Evolutionary conservation across 306 rosid genomes (phyloP).

Genomic region (Coriaria nepalensis): DNA sequence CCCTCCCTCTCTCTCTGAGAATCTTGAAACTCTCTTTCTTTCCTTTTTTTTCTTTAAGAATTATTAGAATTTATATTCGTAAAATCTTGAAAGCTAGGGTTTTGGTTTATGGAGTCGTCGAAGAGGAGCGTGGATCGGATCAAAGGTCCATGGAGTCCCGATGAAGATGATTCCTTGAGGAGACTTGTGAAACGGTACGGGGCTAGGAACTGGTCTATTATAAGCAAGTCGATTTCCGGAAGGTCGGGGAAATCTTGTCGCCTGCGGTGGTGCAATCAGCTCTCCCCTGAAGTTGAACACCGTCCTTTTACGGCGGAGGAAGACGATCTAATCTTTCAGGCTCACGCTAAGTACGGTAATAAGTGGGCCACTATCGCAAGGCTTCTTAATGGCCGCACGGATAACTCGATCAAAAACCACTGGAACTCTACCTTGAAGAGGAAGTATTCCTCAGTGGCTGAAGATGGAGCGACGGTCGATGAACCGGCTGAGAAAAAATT

Average conservation of each 20-base stretch:
- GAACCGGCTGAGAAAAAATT: conserved; percentile 16
- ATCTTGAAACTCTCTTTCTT: neutral
- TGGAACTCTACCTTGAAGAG: conserved; percentile 55
- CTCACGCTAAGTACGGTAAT: conserved; percentile 36
- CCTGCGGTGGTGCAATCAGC: conserved; percentile 53
- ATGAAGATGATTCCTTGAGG: conserved; percentile 34
- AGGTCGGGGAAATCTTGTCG: conserved; percentile 51
- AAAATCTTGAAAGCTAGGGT: conserved; percentile 1
- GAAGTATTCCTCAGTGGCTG: conserved; percentile 19
- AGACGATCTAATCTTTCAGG: conserved; percentile 24
- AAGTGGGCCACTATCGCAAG: conserved; percentile 59
- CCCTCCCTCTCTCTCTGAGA: conserved; percentile 5
- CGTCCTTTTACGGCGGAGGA: conserved; percentile 34
- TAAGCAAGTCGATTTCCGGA: conserved; percentile 33
- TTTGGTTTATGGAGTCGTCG: conserved; percentile 15
- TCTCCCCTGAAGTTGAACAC: conserved; percentile 47
- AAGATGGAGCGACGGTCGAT: neutral
- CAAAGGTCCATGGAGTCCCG: conserved; percentile 47
- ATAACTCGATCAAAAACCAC: conserved; percentile 54
- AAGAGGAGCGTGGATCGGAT: conserved; percentile 27
- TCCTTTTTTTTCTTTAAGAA: neutral
- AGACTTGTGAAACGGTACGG: conserved; percentile 25
- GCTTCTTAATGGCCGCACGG: conserved; percentile 48
- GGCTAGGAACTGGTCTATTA: conserved; percentile 40
- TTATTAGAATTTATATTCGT: conserved; percentile 3